Percentiles rank a stretch among this genome's conserved stretches.
Conservation (phyloP, 129 eudicot genomes). For the Dittrichia graveolens region DNA sequence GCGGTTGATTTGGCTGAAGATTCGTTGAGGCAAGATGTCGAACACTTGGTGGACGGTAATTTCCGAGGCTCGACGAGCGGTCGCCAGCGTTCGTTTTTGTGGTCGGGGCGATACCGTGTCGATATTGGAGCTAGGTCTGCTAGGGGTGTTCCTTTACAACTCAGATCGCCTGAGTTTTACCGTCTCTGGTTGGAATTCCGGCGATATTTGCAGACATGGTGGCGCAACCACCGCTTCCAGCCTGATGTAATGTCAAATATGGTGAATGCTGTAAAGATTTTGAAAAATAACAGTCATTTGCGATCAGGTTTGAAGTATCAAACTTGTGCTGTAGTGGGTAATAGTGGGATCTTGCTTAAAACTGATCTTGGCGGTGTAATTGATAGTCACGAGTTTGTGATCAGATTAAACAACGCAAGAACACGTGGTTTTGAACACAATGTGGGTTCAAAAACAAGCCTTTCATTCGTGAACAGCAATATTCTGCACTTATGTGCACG, state of each 20-base stretch:
- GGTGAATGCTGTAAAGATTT: slow-evolving; percentile 35
- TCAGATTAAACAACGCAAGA: slow-evolving; percentile 82
- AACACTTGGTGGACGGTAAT: slow-evolving; percentile 65
- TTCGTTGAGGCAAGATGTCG: slow-evolving; percentile 60
- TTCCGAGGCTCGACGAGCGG: slow-evolving; percentile 39
- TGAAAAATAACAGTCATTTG: slow-evolving; percentile 19
- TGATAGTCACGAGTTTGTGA: slow-evolving; percentile 78
- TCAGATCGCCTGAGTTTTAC: slow-evolving; percentile 75
- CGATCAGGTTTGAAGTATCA: slow-evolving; percentile 39
- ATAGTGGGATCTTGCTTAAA: slow-evolving; percentile 85
- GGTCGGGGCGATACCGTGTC: slow-evolving; percentile 48
- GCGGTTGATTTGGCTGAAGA: slow-evolving; percentile 62
- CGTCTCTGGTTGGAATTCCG: slow-evolving; percentile 62
- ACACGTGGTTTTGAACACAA: slow-evolving; percentile 46
- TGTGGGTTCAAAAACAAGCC: slow-evolving; percentile 79
- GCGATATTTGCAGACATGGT: slow-evolving; percentile 67
- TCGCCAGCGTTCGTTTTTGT: slow-evolving; percentile 60
- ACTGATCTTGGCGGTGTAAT: slow-evolving; percentile 55
- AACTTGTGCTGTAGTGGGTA: slow-evolving; percentile 93
- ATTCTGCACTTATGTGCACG: slow-evolving; percentile 83
- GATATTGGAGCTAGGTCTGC: slow-evolving; percentile 55
- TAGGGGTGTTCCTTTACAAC: slow-evolving; percentile 52
- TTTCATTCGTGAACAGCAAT: slow-evolving; percentile 85
- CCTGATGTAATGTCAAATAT: slow-evolving; percentile 63
- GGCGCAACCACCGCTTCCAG: slow-evolving; percentile 49